A percentile compares a stretch with the other conserved stretches of the same genome.
These are phyloP conservation scores for Leptographium galeiforme DNA, from an alignment of 2,329 filamentous ascomycete species.

Conservation along the genomic window DNA sequence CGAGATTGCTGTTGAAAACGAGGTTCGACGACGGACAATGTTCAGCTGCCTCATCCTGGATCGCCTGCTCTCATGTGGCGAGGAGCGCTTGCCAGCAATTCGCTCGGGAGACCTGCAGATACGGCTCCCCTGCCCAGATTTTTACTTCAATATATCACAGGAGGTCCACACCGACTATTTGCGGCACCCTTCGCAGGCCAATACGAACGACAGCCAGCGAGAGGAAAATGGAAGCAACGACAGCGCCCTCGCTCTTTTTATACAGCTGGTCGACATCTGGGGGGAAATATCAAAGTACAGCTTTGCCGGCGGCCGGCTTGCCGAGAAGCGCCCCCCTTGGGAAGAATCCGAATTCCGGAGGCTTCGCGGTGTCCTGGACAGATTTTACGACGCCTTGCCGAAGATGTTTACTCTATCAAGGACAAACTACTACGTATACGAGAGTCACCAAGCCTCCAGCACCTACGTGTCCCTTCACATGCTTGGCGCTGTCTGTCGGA, in stretches of 20 bases:
- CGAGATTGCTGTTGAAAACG: constrained; percentile 39
- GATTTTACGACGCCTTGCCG: constrained; percentile 41
- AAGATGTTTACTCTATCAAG: constrained; percentile 42
- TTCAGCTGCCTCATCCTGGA: constrained; percentile 65
- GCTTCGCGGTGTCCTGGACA: constrained; percentile 35
- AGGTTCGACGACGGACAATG: constrained; percentile 55
- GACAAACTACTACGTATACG: constrained; percentile 52
- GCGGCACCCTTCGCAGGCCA: constrained; percentile 1
- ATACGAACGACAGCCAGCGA: background rate
- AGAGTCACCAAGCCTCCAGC: constrained; percentile 48
- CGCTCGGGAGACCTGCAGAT: constrained; percentile 46
- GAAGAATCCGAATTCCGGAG: constrained; percentile 37
- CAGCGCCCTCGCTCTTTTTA: constrained; percentile 37
- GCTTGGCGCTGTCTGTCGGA: constrained; percentile 49
- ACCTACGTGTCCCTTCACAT: constrained; percentile 56
- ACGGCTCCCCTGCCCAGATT: constrained; percentile 54
- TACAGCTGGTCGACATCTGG: constrained; percentile 46
- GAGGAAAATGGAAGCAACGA: constrained; percentile 20
- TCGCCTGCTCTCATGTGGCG: constrained; percentile 52
- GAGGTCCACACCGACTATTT: constrained; percentile 42
- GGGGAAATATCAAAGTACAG: constrained; percentile 44
- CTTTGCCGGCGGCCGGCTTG: constrained; percentile 36
- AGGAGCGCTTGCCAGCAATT: constrained; percentile 46
- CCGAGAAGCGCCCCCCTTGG: constrained; percentile 45
- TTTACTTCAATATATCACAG: constrained; percentile 48